phyloP scores from a whole-genome alignment of 108 stramenopile genomes.

The Bacterosira constricta region DNA sequence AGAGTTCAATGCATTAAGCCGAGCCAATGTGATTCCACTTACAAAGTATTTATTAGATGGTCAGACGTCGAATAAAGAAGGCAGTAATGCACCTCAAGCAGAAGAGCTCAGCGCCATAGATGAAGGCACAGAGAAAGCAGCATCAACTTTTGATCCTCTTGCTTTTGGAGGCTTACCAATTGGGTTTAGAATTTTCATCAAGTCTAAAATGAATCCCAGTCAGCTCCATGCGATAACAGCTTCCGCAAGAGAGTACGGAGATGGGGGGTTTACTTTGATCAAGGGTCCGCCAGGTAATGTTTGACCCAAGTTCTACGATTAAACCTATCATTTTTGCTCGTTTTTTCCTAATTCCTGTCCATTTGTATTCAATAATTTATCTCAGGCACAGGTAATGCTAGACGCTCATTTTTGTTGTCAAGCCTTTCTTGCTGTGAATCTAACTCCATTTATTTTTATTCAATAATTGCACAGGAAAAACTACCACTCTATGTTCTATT shows the following conservation, averaged over 20 bases:
- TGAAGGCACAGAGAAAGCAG: not conserved
- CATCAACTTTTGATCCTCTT: conserved; percentile 22
- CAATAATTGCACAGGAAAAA: conserved; percentile 66
- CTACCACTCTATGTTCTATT: conserved; percentile 74
- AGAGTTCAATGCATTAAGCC: conserved; percentile 49
- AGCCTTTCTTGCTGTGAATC: not conserved
- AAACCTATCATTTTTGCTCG: no score
- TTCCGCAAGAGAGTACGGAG: conserved; percentile 45
- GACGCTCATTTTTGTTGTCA: not conserved
- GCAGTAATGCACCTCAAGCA: not conserved
- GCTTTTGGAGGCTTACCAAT: conserved; percentile 40
- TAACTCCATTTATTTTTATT: not conserved
- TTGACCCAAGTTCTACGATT: not conserved
- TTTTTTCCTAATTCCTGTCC: not conserved
- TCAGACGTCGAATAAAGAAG: no score
- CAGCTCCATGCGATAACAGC: conserved; percentile 55
- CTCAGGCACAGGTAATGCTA: no score
- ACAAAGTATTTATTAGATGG: conserved; percentile 37
- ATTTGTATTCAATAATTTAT: no score
- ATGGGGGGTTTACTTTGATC: conserved; percentile 61
- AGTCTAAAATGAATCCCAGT: conserved; percentile 46
- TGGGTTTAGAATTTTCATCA: conserved; percentile 49
- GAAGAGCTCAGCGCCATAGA: not conserved
- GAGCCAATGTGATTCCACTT: conserved; percentile 41
- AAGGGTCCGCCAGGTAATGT: conserved; percentile 62